Evolutionary conservation across 176 grass and related monocot species (phyloP).

Genomic region (Aechmea fasciata): DNA sequence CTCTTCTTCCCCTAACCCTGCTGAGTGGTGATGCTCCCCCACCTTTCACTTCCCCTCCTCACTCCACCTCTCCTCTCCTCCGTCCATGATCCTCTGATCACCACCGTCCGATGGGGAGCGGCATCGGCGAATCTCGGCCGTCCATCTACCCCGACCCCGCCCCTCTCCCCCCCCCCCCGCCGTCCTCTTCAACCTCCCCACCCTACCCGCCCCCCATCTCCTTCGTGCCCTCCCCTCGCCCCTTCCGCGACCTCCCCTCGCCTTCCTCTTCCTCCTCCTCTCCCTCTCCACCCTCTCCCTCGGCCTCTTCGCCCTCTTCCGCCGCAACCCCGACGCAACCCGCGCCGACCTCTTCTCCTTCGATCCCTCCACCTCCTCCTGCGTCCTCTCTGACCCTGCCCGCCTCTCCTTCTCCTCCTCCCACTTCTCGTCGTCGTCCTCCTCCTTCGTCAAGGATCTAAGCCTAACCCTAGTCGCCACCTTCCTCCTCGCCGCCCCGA

Average conservation of each 20-base stretch:
- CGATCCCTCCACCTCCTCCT: conserved; percentile 24
- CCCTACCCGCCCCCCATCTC: conserved; percentile 15
- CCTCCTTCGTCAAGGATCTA: conserved; percentile 24
- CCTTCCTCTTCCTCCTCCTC: conserved; percentile 40
- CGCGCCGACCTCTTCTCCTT: conserved; percentile 17
- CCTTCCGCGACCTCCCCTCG: conserved; percentile 31
- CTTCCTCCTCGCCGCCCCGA: conserved; percentile 20
- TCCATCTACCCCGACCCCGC: not conserved
- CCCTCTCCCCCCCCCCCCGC: no score
- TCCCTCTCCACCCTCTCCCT: conserved; percentile 28
- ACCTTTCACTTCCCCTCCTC: no score
- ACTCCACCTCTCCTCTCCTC: not conserved
- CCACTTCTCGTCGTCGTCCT: conserved; percentile 2
- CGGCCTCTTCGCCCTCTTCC: conserved; percentile 26
- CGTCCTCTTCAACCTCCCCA: not conserved
- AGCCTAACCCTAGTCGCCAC: conserved; percentile 33
- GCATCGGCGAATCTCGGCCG: not conserved
- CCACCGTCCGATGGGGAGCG: not conserved
- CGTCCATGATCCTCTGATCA: not conserved
- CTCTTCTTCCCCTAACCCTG: no score
- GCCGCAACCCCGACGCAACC: conserved; percentile 20
- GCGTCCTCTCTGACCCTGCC: conserved; percentile 21
- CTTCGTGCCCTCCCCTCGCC: conserved; percentile 34
- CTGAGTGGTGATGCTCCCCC: no score
- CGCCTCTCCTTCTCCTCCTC: conserved; percentile 4